Conservation (phyloP, 495 filamentous ascomycete genomes). For the Penicillium chermesinum region DNA sequence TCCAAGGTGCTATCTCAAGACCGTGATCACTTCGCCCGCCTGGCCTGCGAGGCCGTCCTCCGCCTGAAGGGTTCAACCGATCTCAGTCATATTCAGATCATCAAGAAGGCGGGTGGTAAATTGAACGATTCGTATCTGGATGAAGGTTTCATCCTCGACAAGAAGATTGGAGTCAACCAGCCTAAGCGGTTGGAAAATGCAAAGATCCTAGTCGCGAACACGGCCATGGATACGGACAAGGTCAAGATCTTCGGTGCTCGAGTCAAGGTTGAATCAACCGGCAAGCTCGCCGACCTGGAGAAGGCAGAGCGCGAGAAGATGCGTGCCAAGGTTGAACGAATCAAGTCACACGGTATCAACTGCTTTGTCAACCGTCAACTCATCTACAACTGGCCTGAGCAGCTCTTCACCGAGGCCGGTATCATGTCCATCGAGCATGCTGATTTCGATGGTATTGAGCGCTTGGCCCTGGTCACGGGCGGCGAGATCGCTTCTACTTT, state of each 20-base stretch:
- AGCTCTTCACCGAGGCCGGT: conserved; percentile 94
- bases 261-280: conserved; percentile 87
- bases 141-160: conserved; percentile 97
- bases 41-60: conserved; percentile 90
- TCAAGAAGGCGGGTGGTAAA: conserved; percentile 98
- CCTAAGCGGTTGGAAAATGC: conserved; percentile 95
- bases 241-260: conserved; percentile 98
- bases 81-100: conserved; percentile 96
- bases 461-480: conserved; percentile 89
- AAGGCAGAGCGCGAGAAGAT: conserved; percentile 98
- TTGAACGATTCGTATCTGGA: conserved; percentile 95
- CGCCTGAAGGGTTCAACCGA: conserved; percentile 88
- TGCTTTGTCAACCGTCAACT: conserved; percentile 99
- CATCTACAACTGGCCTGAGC: conserved; percentile 99
- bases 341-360: conserved; percentile 98
- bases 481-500: conserved; percentile 97
- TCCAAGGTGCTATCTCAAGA: conserved; percentile 97
- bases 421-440: conserved; percentile 99
- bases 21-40: conserved; percentile 80
- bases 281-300: conserved; percentile 93
- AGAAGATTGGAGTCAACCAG: conserved; percentile 98
- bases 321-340: conserved; percentile 96
- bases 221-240: conserved; percentile 99
- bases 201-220: conserved; percentile 96
- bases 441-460: conserved; percentile 97